Evolutionary conservation across 2,329 filamentous ascomycete genomes (phyloP).

Genomic region (Fusarium sacchari): DNA sequence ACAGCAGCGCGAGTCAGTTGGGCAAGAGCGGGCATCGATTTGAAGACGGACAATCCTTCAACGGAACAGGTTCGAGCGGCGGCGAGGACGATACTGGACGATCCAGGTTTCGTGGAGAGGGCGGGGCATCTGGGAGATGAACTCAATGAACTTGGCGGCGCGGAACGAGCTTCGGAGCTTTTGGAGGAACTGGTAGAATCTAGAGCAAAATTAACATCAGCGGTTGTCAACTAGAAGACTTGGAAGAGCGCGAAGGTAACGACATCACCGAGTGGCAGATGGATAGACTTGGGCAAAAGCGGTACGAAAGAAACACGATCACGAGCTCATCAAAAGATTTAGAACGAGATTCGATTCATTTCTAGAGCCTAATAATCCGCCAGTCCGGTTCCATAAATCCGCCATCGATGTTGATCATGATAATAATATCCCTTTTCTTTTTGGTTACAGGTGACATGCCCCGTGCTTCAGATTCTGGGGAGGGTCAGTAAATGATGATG

Average conservation of each 20-base stretch:
- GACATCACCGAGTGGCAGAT: neutral
- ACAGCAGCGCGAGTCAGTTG: slow-evolving; percentile 49
- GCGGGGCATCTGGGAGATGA: slow-evolving; percentile 42
- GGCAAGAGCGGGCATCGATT: slow-evolving; percentile 49
- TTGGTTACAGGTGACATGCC: neutral
- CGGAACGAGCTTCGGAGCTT: slow-evolving; percentile 39
- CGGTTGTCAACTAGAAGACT: neutral
- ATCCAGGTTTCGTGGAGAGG: slow-evolving; percentile 34
- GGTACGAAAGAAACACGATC: neutral
- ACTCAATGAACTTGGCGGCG: slow-evolving; percentile 44
- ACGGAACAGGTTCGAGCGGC: slow-evolving; percentile 41
- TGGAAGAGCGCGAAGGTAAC: neutral
- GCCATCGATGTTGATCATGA: neutral
- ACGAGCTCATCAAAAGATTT: neutral
- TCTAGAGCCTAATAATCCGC: neutral
- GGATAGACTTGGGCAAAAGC: too few relatives aligned
- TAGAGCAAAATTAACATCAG: neutral
- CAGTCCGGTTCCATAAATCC: neutral
- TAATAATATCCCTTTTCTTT: neutral
- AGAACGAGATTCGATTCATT: neutral
- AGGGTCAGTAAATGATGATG: neutral
- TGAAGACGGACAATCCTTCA: slow-evolving; percentile 49
- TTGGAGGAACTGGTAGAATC: slow-evolving; percentile 42
- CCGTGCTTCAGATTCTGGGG: neutral
- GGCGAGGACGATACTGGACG: slow-evolving; percentile 39